Percentiles rank a stretch among this genome's conserved stretches.
These are phyloP conservation scores for Ceriops decandra DNA, from an alignment of 345 rosid genomes.

Conservation along the genomic window DNA sequence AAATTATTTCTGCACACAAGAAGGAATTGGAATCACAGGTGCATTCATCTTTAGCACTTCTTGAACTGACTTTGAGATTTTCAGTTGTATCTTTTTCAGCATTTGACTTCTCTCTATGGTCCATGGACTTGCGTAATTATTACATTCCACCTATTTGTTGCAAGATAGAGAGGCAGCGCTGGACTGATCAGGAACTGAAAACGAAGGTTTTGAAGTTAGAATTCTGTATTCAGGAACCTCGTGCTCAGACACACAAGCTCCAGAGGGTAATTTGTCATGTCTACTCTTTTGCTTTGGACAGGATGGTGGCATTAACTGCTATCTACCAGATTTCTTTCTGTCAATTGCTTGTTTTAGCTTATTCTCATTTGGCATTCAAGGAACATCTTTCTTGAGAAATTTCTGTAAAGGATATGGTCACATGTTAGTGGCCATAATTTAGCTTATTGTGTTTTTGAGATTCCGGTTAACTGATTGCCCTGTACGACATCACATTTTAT, in stretches of 20 bases:
- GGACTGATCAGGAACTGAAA: slow-evolving; percentile 79
- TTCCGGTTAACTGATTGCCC: slow-evolving; percentile 6
- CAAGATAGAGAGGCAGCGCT: slow-evolving; percentile 82
- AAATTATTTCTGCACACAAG: slow-evolving; percentile 70
- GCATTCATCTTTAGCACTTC: not conserved
- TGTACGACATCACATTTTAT: not conserved
- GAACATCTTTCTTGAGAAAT: not conserved
- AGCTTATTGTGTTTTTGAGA: not conserved
- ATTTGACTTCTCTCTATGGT: not conserved
- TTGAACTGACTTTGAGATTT: not conserved
- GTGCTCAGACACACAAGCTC: slow-evolving; percentile 73
- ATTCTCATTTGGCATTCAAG: not conserved
- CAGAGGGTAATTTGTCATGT: slow-evolving; percentile 49
- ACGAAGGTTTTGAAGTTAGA: slow-evolving; percentile 86
- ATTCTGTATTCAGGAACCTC: slow-evolving; percentile 87
- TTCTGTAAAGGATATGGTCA: not conserved
- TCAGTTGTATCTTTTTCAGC: not conserved
- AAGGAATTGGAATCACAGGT: slow-evolving; percentile 86
- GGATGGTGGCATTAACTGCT: not conserved
- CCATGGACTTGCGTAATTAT: slow-evolving; percentile 2
- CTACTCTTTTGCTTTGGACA: not conserved
- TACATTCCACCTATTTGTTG: slow-evolving; percentile 15
- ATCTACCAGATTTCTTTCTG: not conserved
- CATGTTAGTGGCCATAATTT: not conserved
- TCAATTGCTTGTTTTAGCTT: not conserved